A percentile compares a stretch with the other conserved stretches of the same genome.
These are phyloP conservation scores for Boletus vinaceobasis DNA, from an alignment of 768 basidiomycete species.

Conservation along the genomic window DNA sequence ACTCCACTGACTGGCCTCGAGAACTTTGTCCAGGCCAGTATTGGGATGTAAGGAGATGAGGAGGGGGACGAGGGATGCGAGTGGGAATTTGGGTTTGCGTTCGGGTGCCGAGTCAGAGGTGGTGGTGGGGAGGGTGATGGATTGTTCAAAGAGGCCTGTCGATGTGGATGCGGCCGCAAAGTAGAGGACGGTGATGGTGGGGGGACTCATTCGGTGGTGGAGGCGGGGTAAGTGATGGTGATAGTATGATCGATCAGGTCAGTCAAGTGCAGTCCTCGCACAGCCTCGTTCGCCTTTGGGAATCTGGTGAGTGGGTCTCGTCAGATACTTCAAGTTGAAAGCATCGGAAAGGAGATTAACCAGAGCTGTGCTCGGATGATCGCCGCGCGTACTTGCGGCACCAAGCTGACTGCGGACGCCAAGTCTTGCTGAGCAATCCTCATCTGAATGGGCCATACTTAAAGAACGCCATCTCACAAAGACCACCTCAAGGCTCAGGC, in stretches of 20 bases:
- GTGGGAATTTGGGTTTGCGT: conserved; percentile 30
- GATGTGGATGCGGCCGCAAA: conserved; percentile 69
- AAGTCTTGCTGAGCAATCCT: neutral
- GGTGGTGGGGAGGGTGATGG: conserved; percentile 45
- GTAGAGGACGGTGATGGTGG: conserved; percentile 49
- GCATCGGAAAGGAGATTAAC: neutral
- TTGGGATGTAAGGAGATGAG: conserved; percentile 55
- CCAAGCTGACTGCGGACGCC: neutral
- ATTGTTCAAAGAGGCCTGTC: conserved; percentile 54
- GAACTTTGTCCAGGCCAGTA: conserved; percentile 47
- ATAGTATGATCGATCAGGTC: neutral
- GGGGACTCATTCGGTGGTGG: neutral
- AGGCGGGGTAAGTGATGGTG: neutral
- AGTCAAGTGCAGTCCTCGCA: neutral
- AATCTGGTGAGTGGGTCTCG: too few relatives aligned
- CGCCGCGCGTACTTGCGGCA: too few relatives aligned
- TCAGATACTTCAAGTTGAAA: neutral
- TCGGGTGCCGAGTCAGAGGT: neutral
- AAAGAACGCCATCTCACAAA: neutral
- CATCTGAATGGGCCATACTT: neutral
- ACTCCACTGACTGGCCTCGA: conserved; percentile 69
- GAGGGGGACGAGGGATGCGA: conserved; percentile 47
- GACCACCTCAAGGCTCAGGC: neutral
- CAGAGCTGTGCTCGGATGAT: too few relatives aligned
- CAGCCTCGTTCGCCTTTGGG: neutral